Evolutionary conservation across 495 filamentous ascomycete genomes (phyloP).

Genomic region (Polyplosphaeria fusca): DNA sequence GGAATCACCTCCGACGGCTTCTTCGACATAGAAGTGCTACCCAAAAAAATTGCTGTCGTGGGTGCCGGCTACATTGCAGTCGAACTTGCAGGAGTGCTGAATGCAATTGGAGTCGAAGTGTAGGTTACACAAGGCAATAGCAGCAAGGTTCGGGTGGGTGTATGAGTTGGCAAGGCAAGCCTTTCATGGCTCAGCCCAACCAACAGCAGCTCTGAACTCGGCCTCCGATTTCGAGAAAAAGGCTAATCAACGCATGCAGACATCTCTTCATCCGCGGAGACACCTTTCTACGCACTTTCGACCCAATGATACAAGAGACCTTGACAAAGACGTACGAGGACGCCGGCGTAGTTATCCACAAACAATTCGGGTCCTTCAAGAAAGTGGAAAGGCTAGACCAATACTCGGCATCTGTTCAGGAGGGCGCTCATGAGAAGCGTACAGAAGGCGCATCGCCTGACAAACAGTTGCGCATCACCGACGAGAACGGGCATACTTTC

Average conservation of each 20-base stretch:
- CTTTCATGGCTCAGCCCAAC: too few relatives aligned
- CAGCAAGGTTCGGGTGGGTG: too few relatives aligned
- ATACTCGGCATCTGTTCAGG: neutral
- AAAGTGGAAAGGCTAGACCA: constrained; percentile 27
- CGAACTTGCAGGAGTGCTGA: constrained; percentile 30
- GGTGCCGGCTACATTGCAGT: constrained; percentile 33
- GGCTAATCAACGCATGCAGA: too few relatives aligned
- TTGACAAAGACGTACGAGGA: constrained; percentile 30
- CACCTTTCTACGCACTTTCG: constrained; percentile 27
- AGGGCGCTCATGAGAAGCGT: constrained; percentile 14
- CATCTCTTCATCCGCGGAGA: constrained; percentile 34
- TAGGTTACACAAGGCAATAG: too few relatives aligned
- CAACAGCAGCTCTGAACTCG: too few relatives aligned
- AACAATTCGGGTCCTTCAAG: constrained; percentile 13
- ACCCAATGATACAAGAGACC: constrained; percentile 34
- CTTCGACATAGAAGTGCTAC: constrained; percentile 29
- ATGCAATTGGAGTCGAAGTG: constrained; percentile 31
- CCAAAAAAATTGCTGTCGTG: constrained; percentile 26
- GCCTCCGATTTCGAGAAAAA: too few relatives aligned
- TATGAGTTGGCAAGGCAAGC: too few relatives aligned
- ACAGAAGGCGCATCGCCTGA: constrained; percentile 18
- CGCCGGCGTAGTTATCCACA: constrained; percentile 30
- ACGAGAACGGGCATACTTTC: constrained; percentile 13
- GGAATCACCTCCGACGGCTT: constrained; percentile 56
- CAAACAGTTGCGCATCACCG: constrained; percentile 25